phyloP scores from a whole-genome alignment of 208 protist species.

The Leishmania tropica region DNA sequence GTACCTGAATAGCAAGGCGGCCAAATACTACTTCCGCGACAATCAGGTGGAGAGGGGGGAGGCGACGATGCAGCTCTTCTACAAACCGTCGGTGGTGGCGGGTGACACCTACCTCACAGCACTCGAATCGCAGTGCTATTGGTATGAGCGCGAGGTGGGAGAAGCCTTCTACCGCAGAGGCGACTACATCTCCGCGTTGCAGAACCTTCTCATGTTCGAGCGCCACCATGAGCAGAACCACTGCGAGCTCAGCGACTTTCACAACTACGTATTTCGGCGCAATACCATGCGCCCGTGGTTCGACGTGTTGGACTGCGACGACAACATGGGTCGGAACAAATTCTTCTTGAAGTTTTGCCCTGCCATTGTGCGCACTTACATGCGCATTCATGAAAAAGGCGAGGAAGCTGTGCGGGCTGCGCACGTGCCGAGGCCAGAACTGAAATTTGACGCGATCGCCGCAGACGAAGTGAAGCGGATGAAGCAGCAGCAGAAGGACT shows the following conservation, averaged over 20 bases:
- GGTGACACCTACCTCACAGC: slow-evolving; percentile 78
- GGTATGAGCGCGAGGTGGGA: slow-evolving; percentile 95
- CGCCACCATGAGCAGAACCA: slow-evolving; percentile 93
- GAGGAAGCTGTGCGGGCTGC: slow-evolving; percentile 69
- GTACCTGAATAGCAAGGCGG: slow-evolving; percentile 95
- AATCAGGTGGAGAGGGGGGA: slow-evolving; percentile 86
- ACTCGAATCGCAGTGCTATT: slow-evolving; percentile 96
- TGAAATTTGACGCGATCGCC: slow-evolving; percentile 34
- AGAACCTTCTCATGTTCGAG: slow-evolving; percentile 92
- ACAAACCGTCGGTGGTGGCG: slow-evolving; percentile 45
- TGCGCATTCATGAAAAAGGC: slow-evolving; percentile 72
- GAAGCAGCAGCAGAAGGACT: slow-evolving; percentile 55
- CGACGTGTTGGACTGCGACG: slow-evolving; percentile 83
- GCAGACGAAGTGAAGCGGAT: slow-evolving; percentile 74
- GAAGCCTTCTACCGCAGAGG: slow-evolving; percentile 79
- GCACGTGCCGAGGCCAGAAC: slow-evolving; percentile 68
- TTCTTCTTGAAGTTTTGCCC: slow-evolving; percentile 82
- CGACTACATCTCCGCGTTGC: slow-evolving; percentile 90
- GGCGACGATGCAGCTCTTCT: slow-evolving; percentile 92
- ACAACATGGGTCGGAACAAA: slow-evolving; percentile 74
- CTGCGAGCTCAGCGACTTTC: slow-evolving; percentile 97
- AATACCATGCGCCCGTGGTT: slow-evolving; percentile 96
- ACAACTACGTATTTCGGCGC: slow-evolving; percentile 96
- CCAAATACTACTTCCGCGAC: slow-evolving; percentile 91
- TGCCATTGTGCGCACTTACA: slow-evolving; percentile 75